Base-by-base conservation (phyloP, 2,329 filamentous ascomycete genomes). In the Claviceps sp. region DNA sequence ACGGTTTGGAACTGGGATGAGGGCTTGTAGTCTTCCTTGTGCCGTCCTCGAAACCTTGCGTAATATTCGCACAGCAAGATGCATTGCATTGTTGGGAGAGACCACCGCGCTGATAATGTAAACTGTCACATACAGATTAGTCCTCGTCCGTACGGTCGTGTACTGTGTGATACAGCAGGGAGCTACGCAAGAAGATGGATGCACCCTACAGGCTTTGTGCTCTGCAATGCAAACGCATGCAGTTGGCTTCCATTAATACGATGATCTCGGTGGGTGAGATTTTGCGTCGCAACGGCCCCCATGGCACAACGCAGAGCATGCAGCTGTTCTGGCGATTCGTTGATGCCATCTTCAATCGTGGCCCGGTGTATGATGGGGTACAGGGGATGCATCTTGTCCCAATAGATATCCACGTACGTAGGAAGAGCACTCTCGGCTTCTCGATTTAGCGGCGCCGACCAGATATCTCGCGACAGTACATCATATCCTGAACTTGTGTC, bases 271-370 rank as follows among this genome's bases (percentile, higher is more conserved):
- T 67, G 64, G 47, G 67, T 62, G 50, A 77, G 63, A 54, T 70
- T 73, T 57, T 79, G 76, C 22, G 75, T 73, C 45, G 73, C 77
- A 34, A 79, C 61, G n/a, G 77, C 76, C 22, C 76, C 77, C 76
- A 80, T 79, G 53, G 76, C 74, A 54, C 70, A 78, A 14, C 65
- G 69, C 45, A 79, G 64, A 43, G 74, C 63, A 50, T 75, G 71
- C 6, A 62, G 38, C 29, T 66, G 62, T 50, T 73, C 70, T 4
- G 64, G 62, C 7, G 54, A 53, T 26, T 50, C 55, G 11, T 57
- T 57, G 5, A 59, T 54, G 17, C 63, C 62, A 26, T 63, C 65
- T 52, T 75, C 71, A 42, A 74, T 70, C 14, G 68, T 71, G 22
- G 64, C 61, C 52, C 68, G 68, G 61, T 80, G 76, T 26, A 79